Evolutionary conservation across 768 basidiomycete genomes (phyloP).

Genomic region (Clitopilus passeckerianus): DNA sequence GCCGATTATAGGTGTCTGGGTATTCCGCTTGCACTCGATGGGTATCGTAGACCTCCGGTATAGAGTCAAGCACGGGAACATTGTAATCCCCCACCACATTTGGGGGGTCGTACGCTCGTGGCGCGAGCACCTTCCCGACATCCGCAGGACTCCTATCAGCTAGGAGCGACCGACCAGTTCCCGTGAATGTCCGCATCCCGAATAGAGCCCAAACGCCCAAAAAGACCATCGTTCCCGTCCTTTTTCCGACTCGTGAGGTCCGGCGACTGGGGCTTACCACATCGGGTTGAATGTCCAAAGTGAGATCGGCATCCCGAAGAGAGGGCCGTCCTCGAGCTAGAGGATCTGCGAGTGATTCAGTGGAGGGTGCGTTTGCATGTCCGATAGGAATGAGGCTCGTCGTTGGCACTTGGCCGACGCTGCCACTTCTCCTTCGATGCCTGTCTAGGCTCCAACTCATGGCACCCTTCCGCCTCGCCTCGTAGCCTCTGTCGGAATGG

Average conservation of each 20-base stretch:
- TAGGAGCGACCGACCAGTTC: constrained; percentile 19
- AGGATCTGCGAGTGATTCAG: constrained; percentile 19
- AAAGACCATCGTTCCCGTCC: constrained; percentile 77
- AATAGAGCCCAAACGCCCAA: constrained; percentile 74
- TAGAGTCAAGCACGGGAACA: neutral
- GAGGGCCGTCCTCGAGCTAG: constrained; percentile 40
- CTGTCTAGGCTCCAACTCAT: constrained; percentile 70
- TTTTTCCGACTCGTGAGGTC: constrained; percentile 60
- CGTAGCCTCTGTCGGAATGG: constrained; percentile 62
- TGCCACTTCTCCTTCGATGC: constrained; percentile 34
- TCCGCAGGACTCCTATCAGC: constrained; percentile 19
- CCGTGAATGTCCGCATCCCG: constrained; percentile 50
- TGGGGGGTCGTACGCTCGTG: constrained; percentile 8
- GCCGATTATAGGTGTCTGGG: constrained; percentile 3
- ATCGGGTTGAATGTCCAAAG: constrained; percentile 17
- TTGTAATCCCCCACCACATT: neutral
- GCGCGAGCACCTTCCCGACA: constrained; percentile 45
- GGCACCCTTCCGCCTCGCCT: constrained; percentile 36
- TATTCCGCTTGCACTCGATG: neutral
- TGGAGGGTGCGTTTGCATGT: constrained; percentile 21
- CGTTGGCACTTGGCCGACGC: constrained; percentile 34
- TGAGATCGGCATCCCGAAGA: constrained; percentile 28
- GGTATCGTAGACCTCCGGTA: neutral
- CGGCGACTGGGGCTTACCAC: constrained; percentile 22
- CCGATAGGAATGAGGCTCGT: constrained; percentile 26